Evolutionary conservation across 441 rosid genomes (phyloP).

Genomic region (Pelargonium australe): DNA sequence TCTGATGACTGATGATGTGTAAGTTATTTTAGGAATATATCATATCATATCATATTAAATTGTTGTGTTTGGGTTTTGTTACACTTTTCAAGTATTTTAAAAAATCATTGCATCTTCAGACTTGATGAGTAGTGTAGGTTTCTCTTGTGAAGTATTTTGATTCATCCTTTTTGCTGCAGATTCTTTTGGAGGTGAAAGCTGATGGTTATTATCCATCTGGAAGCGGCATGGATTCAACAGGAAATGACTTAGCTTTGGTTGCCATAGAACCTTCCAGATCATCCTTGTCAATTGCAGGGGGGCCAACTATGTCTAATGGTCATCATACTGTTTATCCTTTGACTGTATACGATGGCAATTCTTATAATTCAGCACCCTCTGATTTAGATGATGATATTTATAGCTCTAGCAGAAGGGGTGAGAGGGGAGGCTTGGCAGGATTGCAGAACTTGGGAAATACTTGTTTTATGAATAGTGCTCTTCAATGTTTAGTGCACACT

Average conservation of each 20-base stretch:
- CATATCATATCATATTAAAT: background rate
- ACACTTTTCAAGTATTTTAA: background rate
- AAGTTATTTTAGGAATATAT: background rate
- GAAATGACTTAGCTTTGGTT: slow-evolving; percentile 58
- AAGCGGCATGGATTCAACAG: slow-evolving; percentile 29
- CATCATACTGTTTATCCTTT: slow-evolving; percentile 30
- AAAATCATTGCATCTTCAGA: background rate
- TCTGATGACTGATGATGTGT: background rate
- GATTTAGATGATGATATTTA: slow-evolving; percentile 29
- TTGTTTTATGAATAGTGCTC: slow-evolving; percentile 72
- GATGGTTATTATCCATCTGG: slow-evolving; percentile 33
- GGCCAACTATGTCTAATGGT: slow-evolving; percentile 33
- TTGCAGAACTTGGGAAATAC: slow-evolving; percentile 76
- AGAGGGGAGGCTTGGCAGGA: slow-evolving; percentile 55
- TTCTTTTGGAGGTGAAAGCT: slow-evolving; percentile 59
- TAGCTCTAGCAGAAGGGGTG: slow-evolving; percentile 59
- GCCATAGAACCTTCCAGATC: slow-evolving; percentile 60
- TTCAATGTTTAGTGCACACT: slow-evolving; percentile 71
- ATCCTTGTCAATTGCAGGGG: slow-evolving; percentile 55
- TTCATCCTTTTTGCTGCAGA: slow-evolving; percentile 27
- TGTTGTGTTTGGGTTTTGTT: background rate
- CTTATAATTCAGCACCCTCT: slow-evolving; percentile 25
- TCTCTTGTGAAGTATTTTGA: slow-evolving; percentile 16
- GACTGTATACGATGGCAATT: slow-evolving; percentile 38
- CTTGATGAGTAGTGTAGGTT: slow-evolving; percentile 8